Percentiles rank a stretch among this genome's conserved stretches.
These are phyloP conservation scores for Nicotiana otophora DNA, from an alignment of 257 asterid genomes.

Conservation along the genomic window DNA sequence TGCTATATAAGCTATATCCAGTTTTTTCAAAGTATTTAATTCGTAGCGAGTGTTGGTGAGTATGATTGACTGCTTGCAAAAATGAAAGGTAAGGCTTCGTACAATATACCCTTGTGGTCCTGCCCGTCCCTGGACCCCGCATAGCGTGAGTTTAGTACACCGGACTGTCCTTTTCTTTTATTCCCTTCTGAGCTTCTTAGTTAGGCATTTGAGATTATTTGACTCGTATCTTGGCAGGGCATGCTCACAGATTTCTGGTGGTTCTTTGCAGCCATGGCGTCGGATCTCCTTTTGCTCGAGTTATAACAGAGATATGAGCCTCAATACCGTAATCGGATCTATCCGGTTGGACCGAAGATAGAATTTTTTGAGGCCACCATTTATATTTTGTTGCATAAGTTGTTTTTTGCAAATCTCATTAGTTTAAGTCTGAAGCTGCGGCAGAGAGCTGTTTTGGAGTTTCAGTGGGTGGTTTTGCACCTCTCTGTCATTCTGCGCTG, in stretches of 20 bases:
- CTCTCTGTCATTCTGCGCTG: slow-evolving; percentile 10
- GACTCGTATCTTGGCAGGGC: slow-evolving; percentile 19
- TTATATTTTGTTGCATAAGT: no score
- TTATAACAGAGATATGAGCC: background rate
- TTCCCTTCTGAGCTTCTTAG: background rate
- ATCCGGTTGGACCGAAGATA: no score
- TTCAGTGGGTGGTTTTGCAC: slow-evolving; percentile 15
- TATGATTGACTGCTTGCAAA: background rate
- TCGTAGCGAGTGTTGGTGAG: background rate
- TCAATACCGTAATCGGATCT: background rate
- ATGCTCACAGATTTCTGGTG: background rate
- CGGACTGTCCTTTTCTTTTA: background rate
- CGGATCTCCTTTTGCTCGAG: background rate
- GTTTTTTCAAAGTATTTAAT: no score
- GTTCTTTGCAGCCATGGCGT: slow-evolving; percentile 23
- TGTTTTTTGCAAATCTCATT: background rate
- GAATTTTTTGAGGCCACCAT: no score
- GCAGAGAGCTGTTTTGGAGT: slow-evolving; percentile 12
- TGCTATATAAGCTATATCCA: no score
- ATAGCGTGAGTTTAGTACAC: no score
- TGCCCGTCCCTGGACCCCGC: no score
- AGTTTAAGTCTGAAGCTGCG: slow-evolving; percentile 18
- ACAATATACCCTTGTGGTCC: no score
- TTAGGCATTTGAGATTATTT: background rate
- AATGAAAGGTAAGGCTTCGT: no score